Evolutionary conservation across 1,139 yeast species (phyloP).

Genomic region (Yamadazyma trypodendri): DNA sequence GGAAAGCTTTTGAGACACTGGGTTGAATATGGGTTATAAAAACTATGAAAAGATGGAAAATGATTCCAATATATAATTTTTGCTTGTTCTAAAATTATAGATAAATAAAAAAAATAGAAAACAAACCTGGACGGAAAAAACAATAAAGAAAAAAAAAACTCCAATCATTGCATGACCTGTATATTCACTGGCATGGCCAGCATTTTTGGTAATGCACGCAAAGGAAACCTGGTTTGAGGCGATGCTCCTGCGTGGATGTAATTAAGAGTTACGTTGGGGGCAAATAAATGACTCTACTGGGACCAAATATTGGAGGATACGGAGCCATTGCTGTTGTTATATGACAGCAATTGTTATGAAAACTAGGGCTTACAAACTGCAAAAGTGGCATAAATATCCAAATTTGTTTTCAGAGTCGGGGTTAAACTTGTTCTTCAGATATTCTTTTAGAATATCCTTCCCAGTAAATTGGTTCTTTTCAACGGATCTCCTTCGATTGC

Average conservation of each 20-base stretch:
- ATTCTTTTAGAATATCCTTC: background rate
- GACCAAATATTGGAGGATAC: no score
- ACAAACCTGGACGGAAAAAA: background rate
- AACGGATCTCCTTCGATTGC: constrained; percentile 10
- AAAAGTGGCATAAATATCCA: no score
- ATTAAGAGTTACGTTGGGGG: no score
- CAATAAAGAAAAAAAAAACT: constrained; percentile 1
- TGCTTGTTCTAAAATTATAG: constrained; percentile 6
- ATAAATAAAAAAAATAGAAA: constrained; percentile 1
- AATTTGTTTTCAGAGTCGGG: no score
- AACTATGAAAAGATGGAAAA: constrained; percentile 1
- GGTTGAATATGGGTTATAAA: background rate
- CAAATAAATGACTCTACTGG: no score
- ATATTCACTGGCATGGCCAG: background rate
- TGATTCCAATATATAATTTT: constrained; percentile 6
- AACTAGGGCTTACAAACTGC: no score
- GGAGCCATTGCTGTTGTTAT: no score
- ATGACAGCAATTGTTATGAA: no score
- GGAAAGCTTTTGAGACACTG: no score
- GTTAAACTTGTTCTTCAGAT: background rate
- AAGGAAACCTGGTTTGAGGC: background rate
- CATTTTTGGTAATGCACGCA: background rate
- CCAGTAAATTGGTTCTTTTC: background rate
- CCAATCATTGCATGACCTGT: constrained; percentile 1
- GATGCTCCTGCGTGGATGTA: constrained; percentile 1